A percentile compares a stretch with the other conserved stretches of the same genome.
phyloP scores from a whole-genome alignment of 805 yeast species.

The Candida coquimbonensis region DNA sequence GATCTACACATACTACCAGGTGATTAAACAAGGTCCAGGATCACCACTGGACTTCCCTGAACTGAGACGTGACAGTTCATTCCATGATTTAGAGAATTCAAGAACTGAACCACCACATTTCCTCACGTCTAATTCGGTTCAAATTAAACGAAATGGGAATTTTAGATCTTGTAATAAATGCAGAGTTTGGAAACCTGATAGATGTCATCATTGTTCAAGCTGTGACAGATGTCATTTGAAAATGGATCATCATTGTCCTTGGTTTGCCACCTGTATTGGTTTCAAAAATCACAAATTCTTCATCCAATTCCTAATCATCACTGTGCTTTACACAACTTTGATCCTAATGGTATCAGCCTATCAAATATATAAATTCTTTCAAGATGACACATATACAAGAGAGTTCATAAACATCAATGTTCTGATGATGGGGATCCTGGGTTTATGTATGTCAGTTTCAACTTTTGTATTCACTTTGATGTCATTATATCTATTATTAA shows the following conservation, averaged over 20 bases:
- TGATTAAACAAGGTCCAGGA: conserved; percentile 54
- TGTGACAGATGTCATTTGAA: conserved; percentile 65
- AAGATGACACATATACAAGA: conserved; percentile 30
- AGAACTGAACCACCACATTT: conserved; percentile 35
- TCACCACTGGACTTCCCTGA: conserved; percentile 53
- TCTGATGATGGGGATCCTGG: conserved; percentile 51
- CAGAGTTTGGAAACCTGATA: conserved; percentile 70
- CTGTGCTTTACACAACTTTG: conserved; percentile 38
- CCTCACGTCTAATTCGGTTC: conserved; percentile 33
- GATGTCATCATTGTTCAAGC: conserved; percentile 78
- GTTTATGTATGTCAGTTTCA: conserved; percentile 48
- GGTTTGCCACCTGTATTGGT: conserved; percentile 90
- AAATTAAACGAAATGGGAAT: conserved; percentile 51
- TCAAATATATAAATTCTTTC: conserved; percentile 44
- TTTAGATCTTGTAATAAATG: conserved; percentile 69
- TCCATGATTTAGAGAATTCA: conserved; percentile 16
- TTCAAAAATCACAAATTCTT: conserved; percentile 74
- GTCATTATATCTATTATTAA: conserved; percentile 49
- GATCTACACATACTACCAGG: conserved; percentile 45
- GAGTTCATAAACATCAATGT: conserved; percentile 49
- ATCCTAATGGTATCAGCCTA: conserved; percentile 34
- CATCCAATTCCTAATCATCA: conserved; percentile 60
- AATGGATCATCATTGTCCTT: conserved; percentile 95
- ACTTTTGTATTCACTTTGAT: conserved; percentile 51
- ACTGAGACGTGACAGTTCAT: conserved; percentile 27